Evolutionary conservation across 208 protist genomes (phyloP).

Genomic region (Crithidia sp.): DNA sequence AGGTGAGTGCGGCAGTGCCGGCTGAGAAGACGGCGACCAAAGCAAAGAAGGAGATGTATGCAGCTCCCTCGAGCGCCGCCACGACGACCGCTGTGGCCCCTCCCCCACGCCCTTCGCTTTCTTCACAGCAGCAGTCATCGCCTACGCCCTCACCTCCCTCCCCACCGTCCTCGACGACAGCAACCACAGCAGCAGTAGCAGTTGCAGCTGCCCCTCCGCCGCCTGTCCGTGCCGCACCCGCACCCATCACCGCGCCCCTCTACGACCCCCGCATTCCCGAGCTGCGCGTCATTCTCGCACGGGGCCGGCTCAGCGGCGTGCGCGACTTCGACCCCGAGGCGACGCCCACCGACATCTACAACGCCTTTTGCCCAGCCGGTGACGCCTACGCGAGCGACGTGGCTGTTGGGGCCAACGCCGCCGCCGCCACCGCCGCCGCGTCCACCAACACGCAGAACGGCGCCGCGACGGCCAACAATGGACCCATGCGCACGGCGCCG

Average conservation of each 20-base stretch:
- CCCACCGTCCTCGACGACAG: neutral
- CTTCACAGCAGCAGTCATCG: neutral
- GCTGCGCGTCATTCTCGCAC: conserved; percentile 30
- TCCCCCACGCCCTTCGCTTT: neutral
- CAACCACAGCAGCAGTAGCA: neutral
- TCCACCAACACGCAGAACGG: neutral
- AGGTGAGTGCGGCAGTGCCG: neutral
- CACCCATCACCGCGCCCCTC: neutral
- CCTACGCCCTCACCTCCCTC: neutral
- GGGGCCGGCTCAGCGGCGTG: conserved; percentile 21
- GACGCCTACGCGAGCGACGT: conserved; percentile 6
- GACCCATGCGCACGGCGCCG: no score
- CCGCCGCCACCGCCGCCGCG: conserved; percentile 1
- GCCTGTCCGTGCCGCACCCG: neutral
- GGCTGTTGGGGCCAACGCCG: neutral
- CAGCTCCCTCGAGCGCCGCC: no score
- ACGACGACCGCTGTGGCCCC: neutral
- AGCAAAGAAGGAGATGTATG: no score
- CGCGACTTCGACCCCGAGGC: conserved; percentile 9
- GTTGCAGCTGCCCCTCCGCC: neutral
- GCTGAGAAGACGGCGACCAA: no score
- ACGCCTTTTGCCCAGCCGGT: conserved; percentile 26
- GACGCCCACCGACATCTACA: conserved; percentile 28
- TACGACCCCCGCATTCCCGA: conserved; percentile 13
- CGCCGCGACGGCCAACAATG: no score